Evolutionary conservation across 371 early-diverging fungal species (phyloP).

Genomic region (Mucor sp.): DNA sequence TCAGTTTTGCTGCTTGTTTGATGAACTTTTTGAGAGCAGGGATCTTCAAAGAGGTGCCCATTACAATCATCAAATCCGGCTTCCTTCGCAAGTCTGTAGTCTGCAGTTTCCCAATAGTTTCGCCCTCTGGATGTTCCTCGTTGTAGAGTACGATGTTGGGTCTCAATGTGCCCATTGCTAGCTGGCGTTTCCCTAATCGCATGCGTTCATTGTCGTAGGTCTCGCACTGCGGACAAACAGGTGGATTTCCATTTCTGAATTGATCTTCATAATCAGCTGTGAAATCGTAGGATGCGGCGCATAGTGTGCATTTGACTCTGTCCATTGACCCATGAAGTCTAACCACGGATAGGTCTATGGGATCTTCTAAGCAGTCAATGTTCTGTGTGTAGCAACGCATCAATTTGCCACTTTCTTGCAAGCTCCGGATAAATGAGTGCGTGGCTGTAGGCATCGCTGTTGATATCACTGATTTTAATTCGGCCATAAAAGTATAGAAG

Average conservation of each 20-base stretch:
- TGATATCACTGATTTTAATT: constrained; percentile 77
- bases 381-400: constrained; percentile 96
- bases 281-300: constrained; percentile 69
- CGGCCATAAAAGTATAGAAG: constrained; percentile 95
- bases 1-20: constrained; percentile 75
- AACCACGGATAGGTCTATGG: constrained; percentile 68
- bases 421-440: constrained; percentile 82
- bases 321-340: constrained; percentile 92
- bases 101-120: constrained; percentile 75
- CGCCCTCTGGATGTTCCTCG: constrained; percentile 92
- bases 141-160: constrained; percentile 98
- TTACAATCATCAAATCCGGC: constrained; percentile 94
- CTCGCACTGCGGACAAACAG: constrained; percentile 81
- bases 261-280: constrained; percentile 46
- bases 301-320: constrained; percentile 82
- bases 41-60: constrained; percentile 98
- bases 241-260: constrained; percentile 74
- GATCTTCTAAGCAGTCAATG: constrained; percentile 91
- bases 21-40: constrained; percentile 91
- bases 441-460: constrained; percentile 82
- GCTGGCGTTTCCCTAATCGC: constrained; percentile 70
- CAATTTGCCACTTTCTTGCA: constrained; percentile 75
- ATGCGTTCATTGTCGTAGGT: constrained; percentile 55
- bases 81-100: constrained; percentile 63
- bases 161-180: constrained; percentile 83